These are phyloP conservation scores for Coleophoma cylindrospora DNA, from an alignment of 2,329 filamentous ascomycete genomes.

Conservation along the genomic window DNA sequence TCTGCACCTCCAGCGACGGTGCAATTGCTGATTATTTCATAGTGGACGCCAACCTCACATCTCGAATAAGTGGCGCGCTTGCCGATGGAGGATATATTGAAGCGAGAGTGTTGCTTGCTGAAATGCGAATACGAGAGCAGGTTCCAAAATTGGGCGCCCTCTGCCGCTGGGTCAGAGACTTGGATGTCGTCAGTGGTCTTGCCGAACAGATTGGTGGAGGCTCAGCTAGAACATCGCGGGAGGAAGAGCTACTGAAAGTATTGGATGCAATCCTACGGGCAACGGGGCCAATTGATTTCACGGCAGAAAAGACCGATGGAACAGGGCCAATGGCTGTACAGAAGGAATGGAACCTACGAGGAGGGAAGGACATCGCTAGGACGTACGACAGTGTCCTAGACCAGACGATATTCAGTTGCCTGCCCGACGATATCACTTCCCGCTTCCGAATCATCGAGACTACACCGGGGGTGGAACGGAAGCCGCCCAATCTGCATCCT, in stretches of 20 bases:
- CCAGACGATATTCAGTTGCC: constrained; percentile 42
- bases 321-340: constrained; percentile 50
- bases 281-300: constrained; percentile 54
- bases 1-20: background rate
- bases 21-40: constrained; percentile 6
- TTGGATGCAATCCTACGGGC: constrained; percentile 61
- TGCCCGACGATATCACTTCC: constrained; percentile 30
- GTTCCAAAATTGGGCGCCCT: constrained; percentile 63
- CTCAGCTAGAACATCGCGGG: constrained; percentile 34
- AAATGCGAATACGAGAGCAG: constrained; percentile 64
- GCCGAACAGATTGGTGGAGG: constrained; percentile 46
- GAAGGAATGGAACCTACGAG: constrained; percentile 54
- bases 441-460: constrained; percentile 56
- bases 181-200: constrained; percentile 64
- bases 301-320: constrained; percentile 25
- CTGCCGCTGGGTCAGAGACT: constrained; percentile 67
- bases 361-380: constrained; percentile 31
- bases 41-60: constrained; percentile 59
- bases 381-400: constrained; percentile 56
- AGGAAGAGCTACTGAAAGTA: constrained; percentile 52
- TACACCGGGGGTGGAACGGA: constrained; percentile 53
- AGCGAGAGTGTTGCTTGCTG: constrained; percentile 59
- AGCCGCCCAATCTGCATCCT: constrained; percentile 63
- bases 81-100: constrained; percentile 61
- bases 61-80: constrained; percentile 60